These are phyloP conservation scores for Neofusicoccum umdonicola DNA, from an alignment of 2,329 filamentous ascomycete species.

Conservation along the genomic window DNA sequence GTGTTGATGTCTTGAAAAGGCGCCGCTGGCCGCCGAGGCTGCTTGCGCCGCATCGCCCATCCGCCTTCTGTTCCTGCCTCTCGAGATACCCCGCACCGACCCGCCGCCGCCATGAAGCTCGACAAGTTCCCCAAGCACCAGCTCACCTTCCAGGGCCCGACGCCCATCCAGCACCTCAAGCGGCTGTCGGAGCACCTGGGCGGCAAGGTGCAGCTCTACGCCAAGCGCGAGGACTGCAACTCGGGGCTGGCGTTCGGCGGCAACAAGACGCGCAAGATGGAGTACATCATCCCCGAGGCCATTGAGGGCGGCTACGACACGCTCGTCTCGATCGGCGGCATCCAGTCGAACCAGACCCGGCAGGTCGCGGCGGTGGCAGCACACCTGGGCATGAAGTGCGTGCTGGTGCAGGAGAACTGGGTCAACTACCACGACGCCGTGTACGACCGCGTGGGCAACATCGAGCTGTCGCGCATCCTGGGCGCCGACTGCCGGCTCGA, in stretches of 20 bases:
- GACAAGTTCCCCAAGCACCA: slow-evolving; percentile 28
- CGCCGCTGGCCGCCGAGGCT: neutral
- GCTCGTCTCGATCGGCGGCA: slow-evolving; percentile 64
- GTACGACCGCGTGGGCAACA: slow-evolving; percentile 67
- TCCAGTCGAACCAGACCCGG: slow-evolving; percentile 69
- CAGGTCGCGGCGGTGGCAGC: slow-evolving; percentile 64
- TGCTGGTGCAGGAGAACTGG: slow-evolving; percentile 66
- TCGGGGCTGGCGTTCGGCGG: slow-evolving; percentile 66
- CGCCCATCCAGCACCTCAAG: slow-evolving; percentile 65
- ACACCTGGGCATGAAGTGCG: slow-evolving; percentile 56
- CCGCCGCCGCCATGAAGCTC: slow-evolving; percentile 15
- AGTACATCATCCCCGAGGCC: slow-evolving; percentile 67
- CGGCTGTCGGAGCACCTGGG: slow-evolving; percentile 62
- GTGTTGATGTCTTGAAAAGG: neutral
- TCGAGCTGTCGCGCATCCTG: slow-evolving; percentile 68
- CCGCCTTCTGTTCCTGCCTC: neutral
- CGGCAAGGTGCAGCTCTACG: slow-evolving; percentile 62
- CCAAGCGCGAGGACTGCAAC: slow-evolving; percentile 71
- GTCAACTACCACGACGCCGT: slow-evolving; percentile 60
- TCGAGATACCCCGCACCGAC: neutral
- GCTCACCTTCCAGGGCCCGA: slow-evolving; percentile 64
- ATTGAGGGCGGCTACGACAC: slow-evolving; percentile 57
- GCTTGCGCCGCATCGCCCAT: neutral
- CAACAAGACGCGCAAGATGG: slow-evolving; percentile 69
- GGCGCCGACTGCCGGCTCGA: slow-evolving; percentile 63